A percentile compares a stretch with the other conserved stretches of the same genome.
Conservation (phyloP, 2,329 filamentous ascomycete species). For the Aspergillus proliferans region DNA sequence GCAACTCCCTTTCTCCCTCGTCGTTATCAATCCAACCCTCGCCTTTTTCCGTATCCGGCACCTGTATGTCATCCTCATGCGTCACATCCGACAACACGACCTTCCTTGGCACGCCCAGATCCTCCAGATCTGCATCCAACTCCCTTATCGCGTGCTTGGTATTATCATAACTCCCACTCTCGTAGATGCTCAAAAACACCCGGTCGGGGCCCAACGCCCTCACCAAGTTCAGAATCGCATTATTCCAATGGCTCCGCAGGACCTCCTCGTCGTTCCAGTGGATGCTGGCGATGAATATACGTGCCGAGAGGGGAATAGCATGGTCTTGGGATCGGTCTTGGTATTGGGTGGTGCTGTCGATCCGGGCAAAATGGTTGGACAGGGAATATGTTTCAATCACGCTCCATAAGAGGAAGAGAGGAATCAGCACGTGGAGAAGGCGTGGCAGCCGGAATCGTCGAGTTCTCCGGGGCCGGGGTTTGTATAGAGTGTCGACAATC, state of each 20-base stretch:
- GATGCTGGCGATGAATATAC: conserved; percentile 62
- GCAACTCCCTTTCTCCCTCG: conserved; percentile 48
- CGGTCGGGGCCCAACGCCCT: conserved; percentile 56
- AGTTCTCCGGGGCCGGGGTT: not conserved
- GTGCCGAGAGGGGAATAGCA: conserved; percentile 12
- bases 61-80: conserved; percentile 51
- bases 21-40: conserved; percentile 61
- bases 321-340: conserved; percentile 1
- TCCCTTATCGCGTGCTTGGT: conserved; percentile 57
- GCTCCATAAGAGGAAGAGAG: not conserved
- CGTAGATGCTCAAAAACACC: conserved; percentile 61
- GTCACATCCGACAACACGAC: conserved; percentile 55
- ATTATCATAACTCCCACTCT: conserved; percentile 64
- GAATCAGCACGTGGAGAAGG: not conserved
- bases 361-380: not conserved
- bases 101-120: conserved; percentile 47
- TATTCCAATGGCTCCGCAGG: conserved; percentile 57
- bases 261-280: conserved; percentile 62
- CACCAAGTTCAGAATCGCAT: conserved; percentile 53
- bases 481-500: not conserved
- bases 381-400: not conserved
- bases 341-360: not conserved
- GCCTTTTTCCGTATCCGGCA: conserved; percentile 27
- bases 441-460: not conserved
- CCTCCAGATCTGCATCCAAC: conserved; percentile 51